Percentiles rank a stretch among this genome's conserved stretches.
These are phyloP conservation scores for Huntiella abstrusa DNA, from an alignment of 2,329 filamentous ascomycete genomes.

Conservation along the genomic window DNA sequence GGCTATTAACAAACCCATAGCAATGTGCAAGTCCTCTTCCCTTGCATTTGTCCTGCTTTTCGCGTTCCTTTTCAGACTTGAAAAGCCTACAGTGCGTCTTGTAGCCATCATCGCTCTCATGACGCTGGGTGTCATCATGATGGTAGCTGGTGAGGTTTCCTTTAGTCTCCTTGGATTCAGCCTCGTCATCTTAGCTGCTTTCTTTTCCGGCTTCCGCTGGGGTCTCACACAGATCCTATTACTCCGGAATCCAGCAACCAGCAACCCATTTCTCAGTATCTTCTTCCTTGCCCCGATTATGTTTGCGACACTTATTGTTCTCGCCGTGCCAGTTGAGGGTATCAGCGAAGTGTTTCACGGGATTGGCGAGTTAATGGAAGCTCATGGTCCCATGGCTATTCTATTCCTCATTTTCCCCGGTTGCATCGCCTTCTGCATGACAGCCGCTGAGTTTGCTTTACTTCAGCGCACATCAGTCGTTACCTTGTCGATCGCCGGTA, in stretches of 20 bases:
- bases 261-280: constrained; percentile 90
- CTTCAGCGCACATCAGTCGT: constrained; percentile 91
- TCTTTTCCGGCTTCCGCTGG: constrained; percentile 95
- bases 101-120: constrained; percentile 78
- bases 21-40: constrained; percentile 97
- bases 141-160: constrained; percentile 88
- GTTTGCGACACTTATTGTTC: constrained; percentile 63
- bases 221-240: constrained; percentile 94
- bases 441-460: constrained; percentile 83
- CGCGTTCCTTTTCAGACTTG: constrained; percentile 82
- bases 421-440: constrained; percentile 87
- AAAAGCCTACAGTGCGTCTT: constrained; percentile 69
- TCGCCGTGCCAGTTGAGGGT: constrained; percentile 77
- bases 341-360: constrained; percentile 48
- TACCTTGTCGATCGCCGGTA: constrained; percentile 87
- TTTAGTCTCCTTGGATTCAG: constrained; percentile 77
- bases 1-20: constrained; percentile 21
- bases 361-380: constrained; percentile 39
- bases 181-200: constrained; percentile 80
- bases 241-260: constrained; percentile 80
- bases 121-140: constrained; percentile 88
- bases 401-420: constrained; percentile 77
- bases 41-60: constrained; percentile 90
- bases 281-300: constrained; percentile 97
- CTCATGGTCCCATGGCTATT: constrained; percentile 52